These are phyloP conservation scores for Neoboletus subvelutipes DNA, from an alignment of 768 basidiomycete genomes.

Conservation along the genomic window DNA sequence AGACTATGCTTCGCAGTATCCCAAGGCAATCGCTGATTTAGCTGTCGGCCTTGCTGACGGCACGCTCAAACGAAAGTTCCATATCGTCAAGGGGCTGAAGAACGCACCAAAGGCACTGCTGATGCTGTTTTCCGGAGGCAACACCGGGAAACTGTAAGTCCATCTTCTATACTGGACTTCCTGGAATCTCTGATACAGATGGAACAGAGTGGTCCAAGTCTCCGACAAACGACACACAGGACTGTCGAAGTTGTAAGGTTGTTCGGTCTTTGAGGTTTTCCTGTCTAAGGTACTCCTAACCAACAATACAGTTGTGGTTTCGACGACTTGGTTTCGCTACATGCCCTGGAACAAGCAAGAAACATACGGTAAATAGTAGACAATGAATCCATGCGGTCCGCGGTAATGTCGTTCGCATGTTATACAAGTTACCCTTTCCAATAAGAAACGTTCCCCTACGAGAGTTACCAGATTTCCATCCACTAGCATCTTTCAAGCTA, in stretches of 20 bases:
- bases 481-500: background rate
- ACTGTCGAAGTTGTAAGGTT: conserved; percentile 7
- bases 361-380: conserved; percentile 6
- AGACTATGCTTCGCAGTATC: conserved; percentile 67
- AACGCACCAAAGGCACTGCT: conserved; percentile 69
- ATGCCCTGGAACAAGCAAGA: conserved; percentile 15
- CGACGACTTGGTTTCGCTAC: background rate
- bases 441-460: background rate
- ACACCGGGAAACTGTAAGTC: conserved; percentile 72
- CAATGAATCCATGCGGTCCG: background rate
- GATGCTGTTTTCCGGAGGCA: conserved; percentile 72
- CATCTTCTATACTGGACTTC: background rate
- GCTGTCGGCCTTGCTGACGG: conserved; percentile 60
- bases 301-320: background rate
- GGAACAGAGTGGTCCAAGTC: conserved; percentile 56
- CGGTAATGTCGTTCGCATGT: background rate
- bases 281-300: background rate
- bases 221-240: conserved; percentile 36
- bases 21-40: conserved; percentile 57
- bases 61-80: conserved; percentile 76
- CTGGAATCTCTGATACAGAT: conserved; percentile 5
- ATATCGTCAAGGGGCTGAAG: conserved; percentile 73
- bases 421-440: conserved; percentile 5
- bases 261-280: background rate
- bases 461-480: background rate